Conservation (phyloP, 495 filamentous ascomycete genomes). For the Aspergillus mulundensis region DNA sequence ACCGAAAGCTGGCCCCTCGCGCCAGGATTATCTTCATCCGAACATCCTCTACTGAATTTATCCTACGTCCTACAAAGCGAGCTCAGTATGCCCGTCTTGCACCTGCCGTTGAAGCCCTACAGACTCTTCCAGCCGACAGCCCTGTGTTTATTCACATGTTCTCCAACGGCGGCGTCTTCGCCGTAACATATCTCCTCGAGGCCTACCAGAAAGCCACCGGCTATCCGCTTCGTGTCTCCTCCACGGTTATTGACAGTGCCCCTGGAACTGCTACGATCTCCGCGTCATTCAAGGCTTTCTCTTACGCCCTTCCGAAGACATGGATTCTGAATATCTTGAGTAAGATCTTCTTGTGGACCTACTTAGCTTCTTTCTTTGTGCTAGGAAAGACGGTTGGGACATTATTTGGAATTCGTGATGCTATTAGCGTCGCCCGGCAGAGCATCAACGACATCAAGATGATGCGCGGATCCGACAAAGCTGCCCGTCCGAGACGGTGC, state of each 20-base stretch:
- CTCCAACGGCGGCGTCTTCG: constrained; percentile 41
- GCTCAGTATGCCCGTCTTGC: constrained; percentile 30
- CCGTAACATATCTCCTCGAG: constrained; percentile 28
- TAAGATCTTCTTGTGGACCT: constrained; percentile 23
- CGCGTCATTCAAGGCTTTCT: constrained; percentile 30
- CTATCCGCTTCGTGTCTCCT: constrained; percentile 28
- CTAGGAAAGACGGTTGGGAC: constrained; percentile 13
- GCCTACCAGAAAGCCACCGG: constrained; percentile 32
- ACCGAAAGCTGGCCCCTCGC: constrained; percentile 30
- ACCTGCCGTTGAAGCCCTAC: constrained; percentile 37
- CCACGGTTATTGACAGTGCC: constrained; percentile 40
- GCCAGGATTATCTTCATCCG: constrained; percentile 41
- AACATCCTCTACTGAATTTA: constrained; percentile 35
- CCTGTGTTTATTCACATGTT: constrained; percentile 41
- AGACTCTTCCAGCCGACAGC: constrained; percentile 18
- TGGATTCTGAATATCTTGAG: constrained; percentile 31
- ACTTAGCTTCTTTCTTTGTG: constrained; percentile 13
- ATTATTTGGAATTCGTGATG: constrained; percentile 20
- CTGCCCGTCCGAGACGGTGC: constrained; percentile 22
- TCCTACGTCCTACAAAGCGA: constrained; percentile 22
- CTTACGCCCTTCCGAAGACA: constrained; percentile 31
- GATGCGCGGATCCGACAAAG: constrained; percentile 20
- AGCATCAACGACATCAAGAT: constrained; percentile 29
- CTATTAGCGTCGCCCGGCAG: constrained; percentile 24
- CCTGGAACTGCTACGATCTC: constrained; percentile 32